Evolutionary conservation across 1,284 basidiomycete species (phyloP).

Genomic region (Cystobasidium sp.): DNA sequence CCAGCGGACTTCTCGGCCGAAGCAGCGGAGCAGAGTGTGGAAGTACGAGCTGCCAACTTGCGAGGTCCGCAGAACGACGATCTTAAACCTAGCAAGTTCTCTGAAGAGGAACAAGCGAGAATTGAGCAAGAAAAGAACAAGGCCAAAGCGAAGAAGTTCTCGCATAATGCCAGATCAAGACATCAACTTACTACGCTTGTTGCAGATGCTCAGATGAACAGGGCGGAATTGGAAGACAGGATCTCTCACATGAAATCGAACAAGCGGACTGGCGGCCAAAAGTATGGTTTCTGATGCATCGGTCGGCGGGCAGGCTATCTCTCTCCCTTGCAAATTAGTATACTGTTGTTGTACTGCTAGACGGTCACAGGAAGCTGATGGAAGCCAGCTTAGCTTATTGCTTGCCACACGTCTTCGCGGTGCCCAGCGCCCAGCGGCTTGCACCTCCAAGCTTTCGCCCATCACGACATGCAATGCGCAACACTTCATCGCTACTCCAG

Average conservation of each 20-base stretch:
- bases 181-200: constrained; percentile 53
- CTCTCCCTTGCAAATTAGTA: background rate
- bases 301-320: background rate
- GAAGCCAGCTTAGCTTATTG: background rate
- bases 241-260: constrained; percentile 53
- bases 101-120: constrained; percentile 38
- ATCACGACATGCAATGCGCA: constrained; percentile 27
- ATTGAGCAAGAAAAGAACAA: constrained; percentile 35
- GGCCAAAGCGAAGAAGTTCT: constrained; percentile 34
- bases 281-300: constrained; percentile 50
- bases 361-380: background rate
- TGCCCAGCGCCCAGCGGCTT: too few relatives aligned
- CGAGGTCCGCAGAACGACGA: constrained; percentile 8
- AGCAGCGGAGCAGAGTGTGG: constrained; percentile 25
- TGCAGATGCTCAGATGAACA: constrained; percentile 52
- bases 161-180: constrained; percentile 39
- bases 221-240: constrained; percentile 54
- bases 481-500: constrained; percentile 11
- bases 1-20: constrained; percentile 20
- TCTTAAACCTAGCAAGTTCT: constrained; percentile 20
- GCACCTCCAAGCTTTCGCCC: background rate
- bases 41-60: constrained; percentile 19
- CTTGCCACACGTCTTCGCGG: background rate
- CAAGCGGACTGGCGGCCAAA: constrained; percentile 52
- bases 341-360: constrained; percentile 1